Conservation (phyloP, 176 grass and related monocot genomes). For the Bonia amplexicaulis region DNA sequence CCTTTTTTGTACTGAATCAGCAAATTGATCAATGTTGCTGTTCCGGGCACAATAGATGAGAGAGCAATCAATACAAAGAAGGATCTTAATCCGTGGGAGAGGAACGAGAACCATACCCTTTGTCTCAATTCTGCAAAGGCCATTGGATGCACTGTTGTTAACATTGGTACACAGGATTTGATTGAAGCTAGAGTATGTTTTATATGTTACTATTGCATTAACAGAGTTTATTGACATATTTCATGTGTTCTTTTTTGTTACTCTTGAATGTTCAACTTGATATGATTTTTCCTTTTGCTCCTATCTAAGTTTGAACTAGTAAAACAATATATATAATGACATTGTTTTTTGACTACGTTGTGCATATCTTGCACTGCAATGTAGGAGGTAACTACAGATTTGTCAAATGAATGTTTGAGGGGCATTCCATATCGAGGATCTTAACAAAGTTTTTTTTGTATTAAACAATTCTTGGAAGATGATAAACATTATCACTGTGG, state of each 20-base stretch:
- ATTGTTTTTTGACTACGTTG: not conserved
- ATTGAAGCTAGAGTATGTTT: slow-evolving; percentile 88
- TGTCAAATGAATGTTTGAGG: not conserved
- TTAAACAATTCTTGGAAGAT: not conserved
- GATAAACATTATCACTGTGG: not conserved
- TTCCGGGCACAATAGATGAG: slow-evolving; percentile 92
- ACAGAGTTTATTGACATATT: not conserved
- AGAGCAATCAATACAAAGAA: slow-evolving; percentile 96
- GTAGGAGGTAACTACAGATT: not conserved
- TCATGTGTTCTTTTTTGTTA: not conserved
- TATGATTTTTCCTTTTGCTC: not conserved
- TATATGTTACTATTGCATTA: not conserved
- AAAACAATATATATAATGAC: not conserved
- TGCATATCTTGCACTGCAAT: not conserved
- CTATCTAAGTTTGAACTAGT: slow-evolving; percentile 4
- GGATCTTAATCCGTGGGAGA: slow-evolving; percentile 87
- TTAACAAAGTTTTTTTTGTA: not conserved
- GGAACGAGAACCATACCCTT: slow-evolving; percentile 96
- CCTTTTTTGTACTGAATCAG: slow-evolving; percentile 43
- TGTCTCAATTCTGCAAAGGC: slow-evolving; percentile 97
- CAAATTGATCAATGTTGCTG: slow-evolving; percentile 96
- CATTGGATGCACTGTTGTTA: slow-evolving; percentile 96
- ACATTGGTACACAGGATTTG: slow-evolving; percentile 97
- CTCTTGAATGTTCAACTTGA: not conserved
- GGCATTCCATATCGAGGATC: not conserved